phyloP scores from a whole-genome alignment of 2,329 filamentous ascomycete genomes.

The Didymella sp. region DNA sequence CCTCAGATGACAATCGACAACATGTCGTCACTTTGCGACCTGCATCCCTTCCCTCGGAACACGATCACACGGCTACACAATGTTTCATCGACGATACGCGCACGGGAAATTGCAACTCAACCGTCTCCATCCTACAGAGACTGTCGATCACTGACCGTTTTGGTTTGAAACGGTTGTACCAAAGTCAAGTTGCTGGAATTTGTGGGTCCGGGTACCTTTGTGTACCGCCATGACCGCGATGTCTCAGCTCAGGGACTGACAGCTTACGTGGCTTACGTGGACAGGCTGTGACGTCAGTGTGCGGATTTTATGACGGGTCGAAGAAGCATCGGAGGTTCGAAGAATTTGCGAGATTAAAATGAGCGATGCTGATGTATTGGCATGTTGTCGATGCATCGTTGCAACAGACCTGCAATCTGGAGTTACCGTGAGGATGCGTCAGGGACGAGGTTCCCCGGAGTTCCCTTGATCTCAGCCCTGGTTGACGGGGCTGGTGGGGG shows the following conservation, averaged over 20 bases:
- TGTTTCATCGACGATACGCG: conserved; percentile 8
- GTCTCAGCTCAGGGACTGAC: conserved; percentile 10
- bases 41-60: conserved; percentile 3
- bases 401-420: not conserved
- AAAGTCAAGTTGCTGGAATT: conserved; percentile 5
- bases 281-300: conserved; percentile 16
- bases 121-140: not conserved
- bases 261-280: conserved; percentile 16
- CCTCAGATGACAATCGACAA: conserved; percentile 17
- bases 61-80: conserved; percentile 3
- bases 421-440: not conserved
- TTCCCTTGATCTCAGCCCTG: not conserved
- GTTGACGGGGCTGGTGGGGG: conserved; percentile 16
- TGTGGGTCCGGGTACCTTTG: conserved; percentile 17
- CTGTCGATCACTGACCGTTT: conserved; percentile 18
- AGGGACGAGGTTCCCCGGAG: conserved; percentile 6
- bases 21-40: conserved; percentile 11
- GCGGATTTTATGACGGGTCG: conserved; percentile 3
- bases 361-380: not conserved
- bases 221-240: conserved; percentile 1
- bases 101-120: conserved; percentile 22
- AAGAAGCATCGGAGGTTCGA: not conserved
- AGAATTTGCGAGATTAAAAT: conserved; percentile 6
- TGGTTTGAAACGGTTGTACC: conserved; percentile 21
- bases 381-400: not conserved